Evolutionary conservation across 2,329 filamentous ascomycete genomes (phyloP).

Genomic region (Nigrospora sphaerica): DNA sequence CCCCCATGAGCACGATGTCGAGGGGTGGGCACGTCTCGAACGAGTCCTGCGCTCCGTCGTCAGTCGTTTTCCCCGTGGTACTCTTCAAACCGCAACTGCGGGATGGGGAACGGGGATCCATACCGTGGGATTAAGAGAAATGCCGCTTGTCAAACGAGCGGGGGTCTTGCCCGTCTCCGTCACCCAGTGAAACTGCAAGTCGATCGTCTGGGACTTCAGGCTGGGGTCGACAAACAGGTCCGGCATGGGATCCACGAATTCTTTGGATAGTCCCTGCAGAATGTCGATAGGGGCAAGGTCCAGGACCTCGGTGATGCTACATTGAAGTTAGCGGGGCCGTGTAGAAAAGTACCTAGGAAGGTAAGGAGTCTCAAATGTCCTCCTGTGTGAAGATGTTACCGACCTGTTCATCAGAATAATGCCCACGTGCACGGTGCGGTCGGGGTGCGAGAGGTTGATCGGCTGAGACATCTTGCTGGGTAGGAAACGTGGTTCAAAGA

Average conservation of each 20-base stretch:
- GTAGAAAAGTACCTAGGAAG: neutral
- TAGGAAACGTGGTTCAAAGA: neutral
- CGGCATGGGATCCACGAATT: slow-evolving; percentile 11
- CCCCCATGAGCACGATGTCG: slow-evolving; percentile 34
- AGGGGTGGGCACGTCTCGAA: slow-evolving; percentile 30
- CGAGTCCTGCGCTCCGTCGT: slow-evolving; percentile 20
- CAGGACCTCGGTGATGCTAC: slow-evolving; percentile 23
- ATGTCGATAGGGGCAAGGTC: slow-evolving; percentile 27
- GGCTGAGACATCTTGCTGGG: slow-evolving; percentile 1
- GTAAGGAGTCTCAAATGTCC: neutral
- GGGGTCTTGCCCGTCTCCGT: slow-evolving; percentile 14
- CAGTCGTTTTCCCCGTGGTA: neutral
- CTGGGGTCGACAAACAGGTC: slow-evolving; percentile 5
- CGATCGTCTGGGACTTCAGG: slow-evolving; percentile 13
- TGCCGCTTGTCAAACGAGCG: slow-evolving; percentile 15
- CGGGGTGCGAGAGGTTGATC: slow-evolving; percentile 15
- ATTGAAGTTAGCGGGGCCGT: neutral
- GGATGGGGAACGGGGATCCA: neutral
- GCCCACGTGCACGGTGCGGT: slow-evolving; percentile 17
- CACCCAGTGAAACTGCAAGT: slow-evolving; percentile 27
- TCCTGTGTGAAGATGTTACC: neutral
- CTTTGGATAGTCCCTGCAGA: slow-evolving; percentile 11
- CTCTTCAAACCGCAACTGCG: too few relatives aligned
- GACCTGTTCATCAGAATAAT: slow-evolving; percentile 22
- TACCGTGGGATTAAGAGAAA: slow-evolving; percentile 22